phyloP scores from a whole-genome alignment of 2,329 filamentous ascomycete species.

The Talaromyces rugulosus region DNA sequence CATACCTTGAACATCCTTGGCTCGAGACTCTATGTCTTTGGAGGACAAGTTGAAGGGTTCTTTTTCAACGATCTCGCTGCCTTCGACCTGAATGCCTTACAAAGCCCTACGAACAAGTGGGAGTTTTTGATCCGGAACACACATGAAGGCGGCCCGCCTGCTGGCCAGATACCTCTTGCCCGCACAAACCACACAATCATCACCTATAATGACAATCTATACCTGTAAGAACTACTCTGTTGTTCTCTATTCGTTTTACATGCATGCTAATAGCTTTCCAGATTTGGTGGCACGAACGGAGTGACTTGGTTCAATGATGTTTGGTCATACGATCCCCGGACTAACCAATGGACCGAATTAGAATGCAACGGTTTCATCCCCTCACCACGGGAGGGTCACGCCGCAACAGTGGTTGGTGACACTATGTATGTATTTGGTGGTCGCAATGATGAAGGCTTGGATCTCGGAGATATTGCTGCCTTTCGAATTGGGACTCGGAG shows the following conservation, averaged over 20 bases:
- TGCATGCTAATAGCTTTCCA: slow-evolving; percentile 30
- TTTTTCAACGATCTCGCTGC: slow-evolving; percentile 97
- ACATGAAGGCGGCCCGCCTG: slow-evolving; percentile 52
- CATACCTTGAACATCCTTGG: slow-evolving; percentile 95
- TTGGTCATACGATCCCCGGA: slow-evolving; percentile 85
- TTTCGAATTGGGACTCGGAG: slow-evolving; percentile 76
- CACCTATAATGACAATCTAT: slow-evolving; percentile 89
- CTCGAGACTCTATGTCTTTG: slow-evolving; percentile 96
- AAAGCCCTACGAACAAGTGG: slow-evolving; percentile 88
- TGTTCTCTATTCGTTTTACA: slow-evolving; percentile 2
- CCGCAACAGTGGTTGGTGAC: slow-evolving; percentile 87
- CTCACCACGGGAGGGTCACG: slow-evolving; percentile 87
- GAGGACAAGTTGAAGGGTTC: slow-evolving; percentile 92
- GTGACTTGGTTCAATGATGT: slow-evolving; percentile 98
- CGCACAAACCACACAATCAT: slow-evolving; percentile 93
- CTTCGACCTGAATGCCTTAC: slow-evolving; percentile 92
- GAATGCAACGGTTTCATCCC: slow-evolving; percentile 99
- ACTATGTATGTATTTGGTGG: slow-evolving; percentile 99
- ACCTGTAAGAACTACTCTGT: slow-evolving; percentile 60
- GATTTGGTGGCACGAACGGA: slow-evolving; percentile 96
- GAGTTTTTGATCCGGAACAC: slow-evolving; percentile 81
- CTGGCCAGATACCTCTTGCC: slow-evolving; percentile 72
- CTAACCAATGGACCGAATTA: slow-evolving; percentile 79
- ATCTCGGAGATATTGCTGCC: slow-evolving; percentile 88
- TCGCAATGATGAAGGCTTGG: slow-evolving; percentile 85